Conservation (phyloP, 169 alveolate species). For the Eimeria tenella region DNA sequence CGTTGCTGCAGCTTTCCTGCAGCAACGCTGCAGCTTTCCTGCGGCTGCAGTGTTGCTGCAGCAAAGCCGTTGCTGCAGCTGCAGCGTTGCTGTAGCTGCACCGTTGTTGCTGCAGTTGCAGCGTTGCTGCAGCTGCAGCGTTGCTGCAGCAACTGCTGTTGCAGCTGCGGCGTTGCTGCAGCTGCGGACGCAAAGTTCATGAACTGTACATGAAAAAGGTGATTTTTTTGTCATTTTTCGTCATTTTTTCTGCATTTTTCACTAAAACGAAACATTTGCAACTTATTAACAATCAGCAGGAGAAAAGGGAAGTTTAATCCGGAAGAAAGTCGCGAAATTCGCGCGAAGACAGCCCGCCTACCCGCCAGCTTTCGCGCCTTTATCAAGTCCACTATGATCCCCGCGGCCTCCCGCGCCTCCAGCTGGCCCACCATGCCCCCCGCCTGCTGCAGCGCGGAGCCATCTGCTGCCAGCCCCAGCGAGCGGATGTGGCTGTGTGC, state of each 20-base stretch:
- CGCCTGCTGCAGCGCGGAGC: conserved; percentile 87
- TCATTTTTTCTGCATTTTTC: neutral
- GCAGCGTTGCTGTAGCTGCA: too few relatives aligned
- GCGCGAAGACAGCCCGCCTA: neutral
- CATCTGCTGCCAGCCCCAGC: conserved; percentile 97
- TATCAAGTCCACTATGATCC: conserved; percentile 98
- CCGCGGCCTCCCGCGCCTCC: conserved; percentile 99
- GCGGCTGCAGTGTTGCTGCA: too few relatives aligned
- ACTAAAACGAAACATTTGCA: neutral
- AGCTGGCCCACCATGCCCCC: conserved; percentile 98
- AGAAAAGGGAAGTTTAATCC: neutral
- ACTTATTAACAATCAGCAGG: neutral
- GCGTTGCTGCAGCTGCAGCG: too few relatives aligned
- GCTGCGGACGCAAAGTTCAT: too few relatives aligned
- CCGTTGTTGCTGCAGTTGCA: too few relatives aligned
- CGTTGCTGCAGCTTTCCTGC: too few relatives aligned
- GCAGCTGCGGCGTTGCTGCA: too few relatives aligned
- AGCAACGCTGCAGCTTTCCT: too few relatives aligned
- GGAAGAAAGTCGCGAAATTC: neutral
- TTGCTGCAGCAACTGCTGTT: too few relatives aligned
- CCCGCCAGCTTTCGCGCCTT: conserved; percentile 96
- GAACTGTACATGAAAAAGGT: too few relatives aligned
- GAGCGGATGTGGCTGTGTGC: conserved; percentile 99
- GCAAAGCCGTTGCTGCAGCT: too few relatives aligned
- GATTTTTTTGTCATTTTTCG: too few relatives aligned